phyloP scores from a whole-genome alignment of 305 asterid genomes.

The Plantago rigida region DNA sequence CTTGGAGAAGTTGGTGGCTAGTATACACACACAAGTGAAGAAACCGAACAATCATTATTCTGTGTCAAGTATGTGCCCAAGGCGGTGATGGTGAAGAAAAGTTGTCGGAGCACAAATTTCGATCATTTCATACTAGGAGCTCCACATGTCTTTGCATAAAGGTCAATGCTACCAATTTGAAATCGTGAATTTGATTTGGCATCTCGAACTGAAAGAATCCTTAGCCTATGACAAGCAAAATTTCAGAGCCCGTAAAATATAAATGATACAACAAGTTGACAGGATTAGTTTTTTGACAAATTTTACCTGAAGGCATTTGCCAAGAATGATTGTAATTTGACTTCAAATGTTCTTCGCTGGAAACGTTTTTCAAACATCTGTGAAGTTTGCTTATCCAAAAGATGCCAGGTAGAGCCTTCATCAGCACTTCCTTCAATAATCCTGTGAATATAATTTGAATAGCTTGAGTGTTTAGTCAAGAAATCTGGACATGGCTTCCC shows the following conservation, averaged over 20 bases:
- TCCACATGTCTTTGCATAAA: constrained; percentile 35
- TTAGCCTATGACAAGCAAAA: constrained; percentile 43
- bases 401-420: constrained; percentile 70
- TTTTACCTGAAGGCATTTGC: constrained; percentile 85
- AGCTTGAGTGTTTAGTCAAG: constrained; percentile 7
- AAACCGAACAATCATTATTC: too few species aligned
- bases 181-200: constrained; percentile 56
- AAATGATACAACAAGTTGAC: constrained; percentile 3
- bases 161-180: constrained; percentile 88
- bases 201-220: constrained; percentile 62
- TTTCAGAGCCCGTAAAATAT: constrained; percentile 2
- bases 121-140: constrained; percentile 19
- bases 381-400: constrained; percentile 55
- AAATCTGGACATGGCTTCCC: not conserved
- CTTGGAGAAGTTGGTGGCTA: too few species aligned
- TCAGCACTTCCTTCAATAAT: constrained; percentile 80
- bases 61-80: too few species aligned
- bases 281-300: constrained; percentile 12
- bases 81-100: not conserved
- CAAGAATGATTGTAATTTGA: constrained; percentile 37
- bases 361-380: constrained; percentile 63
- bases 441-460: constrained; percentile 41
- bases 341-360: constrained; percentile 55
- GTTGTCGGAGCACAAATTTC: not conserved
- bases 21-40: too few species aligned